phyloP scores from a whole-genome alignment of 495 filamentous ascomycete species.

The Penicillium cinerascens region DNA sequence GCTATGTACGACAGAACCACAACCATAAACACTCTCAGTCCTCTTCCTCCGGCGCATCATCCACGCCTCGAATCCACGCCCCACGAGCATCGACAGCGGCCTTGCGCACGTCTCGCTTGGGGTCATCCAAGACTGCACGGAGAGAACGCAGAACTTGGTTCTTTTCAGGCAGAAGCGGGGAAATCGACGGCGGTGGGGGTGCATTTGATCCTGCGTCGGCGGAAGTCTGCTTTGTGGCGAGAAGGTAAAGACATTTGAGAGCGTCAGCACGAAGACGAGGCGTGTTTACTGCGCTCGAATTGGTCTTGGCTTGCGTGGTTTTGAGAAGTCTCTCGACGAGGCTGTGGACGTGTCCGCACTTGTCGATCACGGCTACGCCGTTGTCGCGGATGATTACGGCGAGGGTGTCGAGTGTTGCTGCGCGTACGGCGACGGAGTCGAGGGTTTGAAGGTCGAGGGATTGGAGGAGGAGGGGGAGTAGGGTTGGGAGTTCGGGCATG shows the following conservation, averaged over 20 bases:
- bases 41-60: conserved; percentile 61
- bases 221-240: conserved; percentile 41
- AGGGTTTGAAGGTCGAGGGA: conserved; percentile 58
- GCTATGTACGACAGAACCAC: neutral
- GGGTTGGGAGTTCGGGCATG: conserved; percentile 53
- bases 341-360: conserved; percentile 58
- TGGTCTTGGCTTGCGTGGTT: conserved; percentile 27
- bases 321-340: conserved; percentile 58
- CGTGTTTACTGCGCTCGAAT: conserved; percentile 22
- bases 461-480: conserved; percentile 68
- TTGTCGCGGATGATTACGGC: conserved; percentile 56
- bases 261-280: conserved; percentile 50
- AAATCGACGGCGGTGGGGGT: conserved; percentile 34
- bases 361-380: conserved; percentile 44
- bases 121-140: conserved; percentile 58
- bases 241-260: conserved; percentile 53
- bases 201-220: conserved; percentile 22
- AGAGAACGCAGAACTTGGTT: conserved; percentile 53
- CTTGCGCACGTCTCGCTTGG: conserved; percentile 62
- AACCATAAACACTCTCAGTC: conserved; percentile 24
- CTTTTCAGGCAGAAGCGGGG: conserved; percentile 56
- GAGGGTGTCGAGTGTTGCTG: conserved; percentile 60
- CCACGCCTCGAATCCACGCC: conserved; percentile 57
- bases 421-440: conserved; percentile 52
- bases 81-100: conserved; percentile 65